Conservation (phyloP, 1,284 basidiomycete genomes). For the Ganoderma meredithae region DNA sequence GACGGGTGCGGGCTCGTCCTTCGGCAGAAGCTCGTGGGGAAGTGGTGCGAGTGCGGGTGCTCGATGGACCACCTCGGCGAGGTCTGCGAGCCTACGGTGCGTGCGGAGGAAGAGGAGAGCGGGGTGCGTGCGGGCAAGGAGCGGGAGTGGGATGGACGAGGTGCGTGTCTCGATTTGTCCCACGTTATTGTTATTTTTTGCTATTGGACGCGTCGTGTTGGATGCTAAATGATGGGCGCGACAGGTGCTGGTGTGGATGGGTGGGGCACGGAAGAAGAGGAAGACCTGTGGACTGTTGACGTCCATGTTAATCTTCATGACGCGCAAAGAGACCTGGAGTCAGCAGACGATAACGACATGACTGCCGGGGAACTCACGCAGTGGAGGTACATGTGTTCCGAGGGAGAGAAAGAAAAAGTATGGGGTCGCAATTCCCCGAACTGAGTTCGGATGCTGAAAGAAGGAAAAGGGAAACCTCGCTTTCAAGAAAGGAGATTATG, state of each 20-base stretch:
- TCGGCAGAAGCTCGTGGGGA: constrained; percentile 70
- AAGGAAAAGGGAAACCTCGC: constrained; percentile 63
- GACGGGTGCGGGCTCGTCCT: constrained; percentile 72
- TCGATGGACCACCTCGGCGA: constrained; percentile 77
- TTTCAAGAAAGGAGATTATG: constrained; percentile 66
- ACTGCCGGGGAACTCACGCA: constrained; percentile 75
- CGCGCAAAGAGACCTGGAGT: constrained; percentile 45
- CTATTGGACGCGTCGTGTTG: not conserved
- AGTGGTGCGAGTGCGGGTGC: constrained; percentile 81
- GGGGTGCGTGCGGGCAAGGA: constrained; percentile 65
- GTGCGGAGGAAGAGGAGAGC: constrained; percentile 67
- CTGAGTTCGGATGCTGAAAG: constrained; percentile 14
- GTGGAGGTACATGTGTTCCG: constrained; percentile 70
- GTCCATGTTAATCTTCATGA: constrained; percentile 65
- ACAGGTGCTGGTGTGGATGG: constrained; percentile 64
- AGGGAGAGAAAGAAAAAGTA: constrained; percentile 72
- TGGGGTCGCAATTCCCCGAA: not conserved
- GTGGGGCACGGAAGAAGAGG: constrained; percentile 75
- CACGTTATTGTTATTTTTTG: not conserved
- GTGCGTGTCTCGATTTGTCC: constrained; percentile 36
- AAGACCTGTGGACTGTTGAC: constrained; percentile 75
- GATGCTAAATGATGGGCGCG: not conserved
- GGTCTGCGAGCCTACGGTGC: constrained; percentile 72
- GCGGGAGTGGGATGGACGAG: constrained; percentile 74
- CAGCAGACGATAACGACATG: constrained; percentile 55